Percentiles rank a stretch among this genome's conserved stretches.
These are phyloP conservation scores for Cercis canadensis DNA, from an alignment of 306 rosid species.

Conservation along the genomic window DNA sequence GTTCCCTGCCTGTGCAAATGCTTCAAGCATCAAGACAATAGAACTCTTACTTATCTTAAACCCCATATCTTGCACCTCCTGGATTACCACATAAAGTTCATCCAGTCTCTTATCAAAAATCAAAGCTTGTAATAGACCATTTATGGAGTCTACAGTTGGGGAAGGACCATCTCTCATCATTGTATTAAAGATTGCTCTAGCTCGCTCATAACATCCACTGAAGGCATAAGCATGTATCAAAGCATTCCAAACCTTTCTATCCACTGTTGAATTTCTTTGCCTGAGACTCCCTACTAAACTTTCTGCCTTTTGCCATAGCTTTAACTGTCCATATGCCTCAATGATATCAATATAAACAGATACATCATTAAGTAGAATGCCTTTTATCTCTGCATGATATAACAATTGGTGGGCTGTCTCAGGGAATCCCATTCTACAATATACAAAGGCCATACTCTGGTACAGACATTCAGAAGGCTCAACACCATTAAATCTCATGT, in stretches of 20 bases:
- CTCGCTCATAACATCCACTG: constrained; percentile 89
- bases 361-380: constrained; percentile 45
- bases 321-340: constrained; percentile 81
- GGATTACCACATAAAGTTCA: constrained; percentile 86
- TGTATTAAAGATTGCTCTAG: constrained; percentile 89
- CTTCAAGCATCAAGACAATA: constrained; percentile 84
- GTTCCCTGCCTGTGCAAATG: constrained; percentile 80
- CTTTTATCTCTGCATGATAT: constrained; percentile 65
- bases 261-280: constrained; percentile 57
- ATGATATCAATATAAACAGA: constrained; percentile 59
- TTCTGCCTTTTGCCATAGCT: constrained; percentile 92
- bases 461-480: constrained; percentile 67
- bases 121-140: constrained; percentile 81
- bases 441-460: constrained; percentile 65
- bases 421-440: constrained; percentile 76
- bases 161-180: constrained; percentile 96
- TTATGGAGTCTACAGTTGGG: constrained; percentile 81
- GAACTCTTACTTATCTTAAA: constrained; percentile 89
- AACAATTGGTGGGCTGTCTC: constrained; percentile 87
- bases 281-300: constrained; percentile 78
- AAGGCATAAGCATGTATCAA: constrained; percentile 83
- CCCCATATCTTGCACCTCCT: constrained; percentile 96
- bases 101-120: constrained; percentile 77
- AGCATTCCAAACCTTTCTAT: constrained; percentile 94
- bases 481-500: constrained; percentile 81